These are phyloP conservation scores for Podospora sp. DNA, from an alignment of 495 filamentous ascomycete species.

Conservation along the genomic window DNA sequence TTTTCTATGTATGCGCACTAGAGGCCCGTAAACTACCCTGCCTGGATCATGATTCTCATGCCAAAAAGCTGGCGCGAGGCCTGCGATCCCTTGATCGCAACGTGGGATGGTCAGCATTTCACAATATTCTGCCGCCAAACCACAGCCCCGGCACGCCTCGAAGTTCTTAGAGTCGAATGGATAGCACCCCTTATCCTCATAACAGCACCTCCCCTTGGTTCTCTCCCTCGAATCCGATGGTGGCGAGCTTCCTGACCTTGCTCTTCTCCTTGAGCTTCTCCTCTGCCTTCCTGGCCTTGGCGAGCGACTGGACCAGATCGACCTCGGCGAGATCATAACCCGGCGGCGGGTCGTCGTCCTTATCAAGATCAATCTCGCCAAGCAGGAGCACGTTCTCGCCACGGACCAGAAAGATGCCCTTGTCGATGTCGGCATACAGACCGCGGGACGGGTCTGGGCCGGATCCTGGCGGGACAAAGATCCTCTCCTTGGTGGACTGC, in stretches of 20 bases:
- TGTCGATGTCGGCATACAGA: slow-evolving; percentile 75
- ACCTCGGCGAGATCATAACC: slow-evolving; percentile 67
- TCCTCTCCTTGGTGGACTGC: slow-evolving; percentile 84
- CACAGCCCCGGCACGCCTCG: slow-evolving; percentile 22
- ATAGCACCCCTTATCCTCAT: slow-evolving; percentile 8
- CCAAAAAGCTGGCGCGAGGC: slow-evolving; percentile 9
- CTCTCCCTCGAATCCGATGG: slow-evolving; percentile 86
- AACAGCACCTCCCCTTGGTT: slow-evolving; percentile 70
- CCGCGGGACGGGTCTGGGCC: slow-evolving; percentile 35
- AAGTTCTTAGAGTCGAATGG: background rate
- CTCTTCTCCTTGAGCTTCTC: slow-evolving; percentile 73
- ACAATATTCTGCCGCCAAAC: slow-evolving; percentile 71
- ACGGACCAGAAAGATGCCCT: slow-evolving; percentile 84
- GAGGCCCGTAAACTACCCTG: background rate
- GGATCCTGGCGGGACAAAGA: slow-evolving; percentile 61
- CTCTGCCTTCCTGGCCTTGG: slow-evolving; percentile 66
- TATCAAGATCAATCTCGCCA: slow-evolving; percentile 95
- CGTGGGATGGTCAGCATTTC: slow-evolving; percentile 60
- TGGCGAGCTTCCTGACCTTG: slow-evolving; percentile 66
- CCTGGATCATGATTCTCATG: background rate
- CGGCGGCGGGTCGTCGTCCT: slow-evolving; percentile 82
- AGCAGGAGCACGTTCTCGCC: slow-evolving; percentile 92
- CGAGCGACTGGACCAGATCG: slow-evolving; percentile 69
- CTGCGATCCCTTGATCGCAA: slow-evolving; percentile 1
- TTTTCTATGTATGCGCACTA: background rate